These are phyloP conservation scores for Candida sphagnicola DNA, from an alignment of 805 yeast genomes.

Conservation along the genomic window DNA sequence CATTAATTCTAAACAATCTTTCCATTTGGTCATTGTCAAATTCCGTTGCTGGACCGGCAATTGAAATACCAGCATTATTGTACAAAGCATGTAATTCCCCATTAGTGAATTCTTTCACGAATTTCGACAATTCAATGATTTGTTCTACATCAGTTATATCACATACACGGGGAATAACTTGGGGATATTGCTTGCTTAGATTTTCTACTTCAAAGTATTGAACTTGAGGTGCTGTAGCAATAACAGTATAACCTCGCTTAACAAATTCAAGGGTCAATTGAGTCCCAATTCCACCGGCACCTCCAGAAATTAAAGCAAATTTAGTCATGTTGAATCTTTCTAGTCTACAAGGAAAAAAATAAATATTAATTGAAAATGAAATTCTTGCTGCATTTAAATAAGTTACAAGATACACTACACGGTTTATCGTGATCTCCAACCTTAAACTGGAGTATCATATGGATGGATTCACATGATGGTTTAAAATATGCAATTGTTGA, in stretches of 20 bases:
- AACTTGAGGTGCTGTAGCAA: constrained; percentile 56
- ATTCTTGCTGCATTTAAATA: too few species aligned
- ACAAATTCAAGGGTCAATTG: constrained; percentile 43
- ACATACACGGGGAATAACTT: constrained; percentile 24
- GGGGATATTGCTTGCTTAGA: constrained; percentile 19
- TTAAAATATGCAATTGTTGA: too few species aligned
- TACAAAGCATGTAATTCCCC: constrained; percentile 34
- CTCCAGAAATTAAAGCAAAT: constrained; percentile 50
- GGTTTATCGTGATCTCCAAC: too few species aligned
- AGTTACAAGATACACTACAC: too few species aligned
- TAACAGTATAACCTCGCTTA: constrained; percentile 48
- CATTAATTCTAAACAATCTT: constrained; percentile 27
- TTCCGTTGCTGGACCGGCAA: constrained; percentile 29
- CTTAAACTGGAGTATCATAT: too few species aligned
- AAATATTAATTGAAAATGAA: background rate
- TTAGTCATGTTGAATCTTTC: constrained; percentile 4
- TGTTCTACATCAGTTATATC: constrained; percentile 34
- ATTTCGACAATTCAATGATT: constrained; percentile 18
- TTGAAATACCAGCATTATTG: constrained; percentile 38
- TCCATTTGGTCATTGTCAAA: constrained; percentile 18
- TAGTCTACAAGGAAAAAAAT: background rate
- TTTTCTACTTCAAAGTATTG: constrained; percentile 49
- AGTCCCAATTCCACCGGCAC: constrained; percentile 48
- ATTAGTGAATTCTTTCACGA: constrained; percentile 20
- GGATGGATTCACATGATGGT: too few species aligned